Conservation (phyloP, 2,329 filamentous ascomycete genomes). For the Colletotrichum sansevieriae region DNA sequence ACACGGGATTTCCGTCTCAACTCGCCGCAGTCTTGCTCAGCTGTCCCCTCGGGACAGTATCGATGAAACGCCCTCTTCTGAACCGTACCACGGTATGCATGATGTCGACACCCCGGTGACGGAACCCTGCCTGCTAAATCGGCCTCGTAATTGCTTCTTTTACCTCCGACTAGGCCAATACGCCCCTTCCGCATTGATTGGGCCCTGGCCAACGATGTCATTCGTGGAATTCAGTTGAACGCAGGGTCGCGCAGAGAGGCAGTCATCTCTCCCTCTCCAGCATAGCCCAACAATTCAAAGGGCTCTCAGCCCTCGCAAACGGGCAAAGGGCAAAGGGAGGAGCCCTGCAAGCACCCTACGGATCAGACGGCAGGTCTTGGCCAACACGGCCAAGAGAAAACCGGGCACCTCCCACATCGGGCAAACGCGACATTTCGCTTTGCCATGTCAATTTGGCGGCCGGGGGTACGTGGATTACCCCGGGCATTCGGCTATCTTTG, state of each 20-base stretch:
- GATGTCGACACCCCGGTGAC: constrained; percentile 25
- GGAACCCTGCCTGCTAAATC: constrained; percentile 1
- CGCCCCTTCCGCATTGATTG: constrained; percentile 25
- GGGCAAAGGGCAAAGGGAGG: constrained; percentile 7
- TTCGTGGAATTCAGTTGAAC: constrained; percentile 17
- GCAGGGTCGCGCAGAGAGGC: background rate
- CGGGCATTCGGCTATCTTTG: constrained; percentile 39
- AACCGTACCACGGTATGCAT: constrained; percentile 33
- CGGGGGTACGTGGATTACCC: constrained; percentile 38
- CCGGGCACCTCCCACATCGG: constrained; percentile 32
- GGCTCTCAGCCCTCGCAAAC: constrained; percentile 20
- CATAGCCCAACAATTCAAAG: constrained; percentile 16
- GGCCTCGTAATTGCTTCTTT: constrained; percentile 9
- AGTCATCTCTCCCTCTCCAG: constrained; percentile 16
- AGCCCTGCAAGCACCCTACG: constrained; percentile 23
- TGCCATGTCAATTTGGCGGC: constrained; percentile 29
- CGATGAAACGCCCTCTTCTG: constrained; percentile 33
- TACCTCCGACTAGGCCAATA: constrained; percentile 33
- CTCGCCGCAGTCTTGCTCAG: constrained; percentile 24
- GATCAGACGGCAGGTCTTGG: constrained; percentile 42
- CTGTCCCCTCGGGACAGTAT: constrained; percentile 27
- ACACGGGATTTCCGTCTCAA: constrained; percentile 34
- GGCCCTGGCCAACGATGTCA: constrained; percentile 13
- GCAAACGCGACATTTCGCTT: constrained; percentile 38
- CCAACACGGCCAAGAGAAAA: constrained; percentile 27